A percentile compares a stretch with the other conserved stretches of the same genome.
These are phyloP conservation scores for Actinomucor elegans DNA, from an alignment of 371 early-diverging fungal genomes.

Conservation along the genomic window DNA sequence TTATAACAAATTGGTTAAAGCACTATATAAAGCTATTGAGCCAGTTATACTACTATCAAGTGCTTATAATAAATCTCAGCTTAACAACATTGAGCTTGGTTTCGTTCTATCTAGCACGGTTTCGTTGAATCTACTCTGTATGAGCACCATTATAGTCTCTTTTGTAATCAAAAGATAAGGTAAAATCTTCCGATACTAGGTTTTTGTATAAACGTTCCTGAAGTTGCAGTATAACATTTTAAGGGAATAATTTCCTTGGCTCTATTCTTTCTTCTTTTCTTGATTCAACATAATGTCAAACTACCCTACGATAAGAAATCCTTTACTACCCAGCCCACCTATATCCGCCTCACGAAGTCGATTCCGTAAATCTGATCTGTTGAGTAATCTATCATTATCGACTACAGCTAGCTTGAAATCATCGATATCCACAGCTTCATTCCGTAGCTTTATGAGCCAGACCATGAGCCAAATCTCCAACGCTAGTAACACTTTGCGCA, in stretches of 20 bases:
- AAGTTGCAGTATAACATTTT: background rate
- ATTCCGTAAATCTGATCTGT: slow-evolving; percentile 9
- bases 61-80: too few relatives aligned
- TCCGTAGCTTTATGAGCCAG: slow-evolving; percentile 23
- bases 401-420: slow-evolving; percentile 12
- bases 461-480: slow-evolving; percentile 16
- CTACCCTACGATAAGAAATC: slow-evolving; percentile 26
- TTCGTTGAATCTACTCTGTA: background rate
- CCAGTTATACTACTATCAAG: too few relatives aligned
- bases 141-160: slow-evolving; percentile 3
- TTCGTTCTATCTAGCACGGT: background rate
- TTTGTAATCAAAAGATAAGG: background rate
- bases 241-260: background rate
- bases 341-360: slow-evolving; percentile 5
- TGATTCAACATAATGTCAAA: slow-evolving; percentile 13
- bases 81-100: background rate
- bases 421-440: slow-evolving; percentile 17
- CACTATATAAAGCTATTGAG: too few relatives aligned
- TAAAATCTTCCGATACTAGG: background rate
- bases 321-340: slow-evolving; percentile 29
- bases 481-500: slow-evolving; percentile 6
- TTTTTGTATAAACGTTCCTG: background rate
- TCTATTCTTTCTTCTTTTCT: background rate
- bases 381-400: slow-evolving; percentile 20
- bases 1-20: too few relatives aligned